Evolutionary conservation across 768 basidiomycete genomes (phyloP), one percentile per base, ranked within the genome.

Genomic region (Tricholoma flavovirens): DNA sequence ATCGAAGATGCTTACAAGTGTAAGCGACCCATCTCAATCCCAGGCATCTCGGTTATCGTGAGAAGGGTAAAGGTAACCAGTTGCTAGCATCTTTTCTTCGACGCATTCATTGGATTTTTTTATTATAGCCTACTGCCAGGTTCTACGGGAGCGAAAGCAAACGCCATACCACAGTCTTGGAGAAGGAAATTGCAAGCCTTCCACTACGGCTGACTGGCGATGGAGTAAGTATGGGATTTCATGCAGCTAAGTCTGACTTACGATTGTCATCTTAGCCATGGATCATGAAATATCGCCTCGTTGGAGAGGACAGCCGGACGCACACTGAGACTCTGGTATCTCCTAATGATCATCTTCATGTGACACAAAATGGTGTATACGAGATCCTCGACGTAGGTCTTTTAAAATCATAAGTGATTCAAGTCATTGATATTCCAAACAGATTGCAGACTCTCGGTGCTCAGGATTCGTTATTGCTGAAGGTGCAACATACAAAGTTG

Each of bases 1-100:
- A 83, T 98, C 24, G 87, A 89, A 66, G 97, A 98, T 73, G 83
- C 83, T 4, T 91, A 92, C 64, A 88, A 88, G 26, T 98, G 97
- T 72, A 87, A 85, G 64, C 81, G 90, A 22, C 66, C 84, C 7
- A 71, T 98, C 14, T 80, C 83, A 7, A 85, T 86, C 0, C 84
- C 87, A n/a, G 89, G 88, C 2, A 71, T 96, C 32, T 79, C 83
- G 6, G 91, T 96, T 50, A 91, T 90, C 62, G 93, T 99, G 19
- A 82, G 87, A 60, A 75, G 90, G 59, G 78, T 87, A 14, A 84
- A 88, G 77, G 92, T 91, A 64, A 60, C 76, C 70, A 32, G 29
- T 55, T 36, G 15, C 1, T 19, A 12, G 26, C 21, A 22, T 19
- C 30, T 51, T 8, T 49, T 40, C 56, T 0, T 40, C 6, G 1